Evolutionary conservation across 768 basidiomycete genomes (phyloP), one percentile per base, ranked within the genome.

Genomic region (Suillus variegatus): DNA sequence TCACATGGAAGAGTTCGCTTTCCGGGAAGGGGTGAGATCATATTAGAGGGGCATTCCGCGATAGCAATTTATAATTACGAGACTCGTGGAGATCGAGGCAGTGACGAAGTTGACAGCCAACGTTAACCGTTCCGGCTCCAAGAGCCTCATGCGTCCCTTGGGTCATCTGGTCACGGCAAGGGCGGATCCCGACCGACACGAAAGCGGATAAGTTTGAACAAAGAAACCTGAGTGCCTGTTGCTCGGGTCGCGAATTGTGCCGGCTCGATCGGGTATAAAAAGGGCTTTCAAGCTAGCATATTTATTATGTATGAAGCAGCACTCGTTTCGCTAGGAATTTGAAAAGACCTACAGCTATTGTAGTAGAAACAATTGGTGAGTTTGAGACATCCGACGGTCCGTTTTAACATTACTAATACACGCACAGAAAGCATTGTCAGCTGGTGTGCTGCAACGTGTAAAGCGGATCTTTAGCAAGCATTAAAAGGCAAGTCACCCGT

Each of bases 371-470:
- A 4, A 28, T 46, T 46, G 44, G 61, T 62, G 61, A 57, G 52
- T 62, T 8, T 62, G 61, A 58, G 55, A 62, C 47, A 62, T 49
- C 46, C 61, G 61, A 57, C 16, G 25, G 32, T 32, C 52, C 20
- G 20, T 25, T 14, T 6, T 22, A 10, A 57, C 2, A 38, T 36
- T 5, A 36, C 52, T 61, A 22, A 55, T 10, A 38, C 18, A 32
- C 12, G 38, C 38, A 20, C 38, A 63, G 62, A 35, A 58, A 56
- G 57, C 62, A 63, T 61, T 63, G 56, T 41, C 56, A 40, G 38
- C 62, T 25, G 51, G 61, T 13, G 62, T 28, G 56, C 10, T 61
- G 52, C 57, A 63, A 38, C 62, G 62, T 63, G 62, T 63, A 63
- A 61, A 63, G 62, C 62, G 61, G 52, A 20, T 60, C 22, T 60